Base-by-base conservation (phyloP, 495 filamentous ascomycete genomes). In the Podospora pseudocomata region DNA sequence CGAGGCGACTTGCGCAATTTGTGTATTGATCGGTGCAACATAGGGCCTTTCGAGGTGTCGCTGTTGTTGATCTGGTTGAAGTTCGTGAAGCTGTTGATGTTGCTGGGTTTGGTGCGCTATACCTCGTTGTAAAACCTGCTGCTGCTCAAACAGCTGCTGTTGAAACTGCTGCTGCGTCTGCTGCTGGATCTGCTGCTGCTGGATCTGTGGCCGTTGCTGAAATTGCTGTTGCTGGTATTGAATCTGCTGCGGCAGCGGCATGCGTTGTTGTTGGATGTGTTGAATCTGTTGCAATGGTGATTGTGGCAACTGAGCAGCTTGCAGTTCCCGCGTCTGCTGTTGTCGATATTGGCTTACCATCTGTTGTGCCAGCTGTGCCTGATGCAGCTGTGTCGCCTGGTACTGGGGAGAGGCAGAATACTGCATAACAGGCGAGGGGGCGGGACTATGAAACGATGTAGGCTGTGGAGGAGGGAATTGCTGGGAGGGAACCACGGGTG, bases 181-280 rank as follows among this genome's bases (percentile, higher is more conserved):
- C n/a, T 20, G 20, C 20, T 20, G 20, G 20, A 20, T 3, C 16
- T 59, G 56, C 5, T 67, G 71, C 18, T 71, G 68, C 5, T 55
- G 39, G 39, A 20, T 59, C 7, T 20, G 30, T 23, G 23, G 55
- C 26, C 15, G 56, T 20, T 18, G 13, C 18, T 59, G 56, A 18
- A 2, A 18, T n/a, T 69, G 72, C 18, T 66, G 67, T 28, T 67
- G 70, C 7, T 66, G 66, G 20, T 63, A 57, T 19, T 44, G 65
- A 57, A 57, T n/a, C 5, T 23, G 54, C 3, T 58, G 55, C 23
- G 67, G 66, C 18, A 1, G 27, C 7, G 13, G 32, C 23, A 65
- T 7, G 7, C 30, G 70, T 16, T 67, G 71, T 18, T 71, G 68
- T 3, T 55, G 39, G 62, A 20, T 59, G 5, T 20, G 30, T 32